These are phyloP conservation scores for Trichoderma atrobrunneum DNA, from an alignment of 2,329 filamentous ascomycete genomes.

Conservation along the genomic window DNA sequence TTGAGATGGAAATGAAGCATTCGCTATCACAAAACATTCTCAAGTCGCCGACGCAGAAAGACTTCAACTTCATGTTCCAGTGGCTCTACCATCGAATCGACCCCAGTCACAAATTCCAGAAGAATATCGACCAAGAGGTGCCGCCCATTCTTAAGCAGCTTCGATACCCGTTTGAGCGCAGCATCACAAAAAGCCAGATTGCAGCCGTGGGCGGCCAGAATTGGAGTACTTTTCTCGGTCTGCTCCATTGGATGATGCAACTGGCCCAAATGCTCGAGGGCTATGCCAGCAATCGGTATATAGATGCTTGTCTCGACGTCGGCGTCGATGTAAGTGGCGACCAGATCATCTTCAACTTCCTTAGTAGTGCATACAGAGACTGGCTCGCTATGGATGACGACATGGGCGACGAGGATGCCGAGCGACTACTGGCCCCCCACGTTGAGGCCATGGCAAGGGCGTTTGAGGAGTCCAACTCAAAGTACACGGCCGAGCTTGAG, in stretches of 20 bases:
- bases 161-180: slow-evolving; percentile 91
- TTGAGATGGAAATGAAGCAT: slow-evolving; percentile 97
- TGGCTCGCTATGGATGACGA: slow-evolving; percentile 94
- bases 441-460: slow-evolving; percentile 82
- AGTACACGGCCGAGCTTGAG: slow-evolving; percentile 79
- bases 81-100: slow-evolving; percentile 97
- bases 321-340: slow-evolving; percentile 87
- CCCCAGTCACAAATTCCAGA: slow-evolving; percentile 87
- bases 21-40: slow-evolving; percentile 86
- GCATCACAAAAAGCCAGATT: slow-evolving; percentile 94
- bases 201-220: slow-evolving; percentile 94
- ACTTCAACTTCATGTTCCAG: slow-evolving; percentile 97
- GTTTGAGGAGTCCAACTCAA: slow-evolving; percentile 81
- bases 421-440: slow-evolving; percentile 76
- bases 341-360: slow-evolving; percentile 89
- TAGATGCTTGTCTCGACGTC: slow-evolving; percentile 83
- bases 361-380: slow-evolving; percentile 85
- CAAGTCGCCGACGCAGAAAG: slow-evolving; percentile 93
- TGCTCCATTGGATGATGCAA: slow-evolving; percentile 99
- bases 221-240: slow-evolving; percentile 89
- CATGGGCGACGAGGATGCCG: slow-evolving; percentile 78
- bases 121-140: slow-evolving; percentile 93
- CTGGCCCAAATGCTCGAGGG: slow-evolving; percentile 89
- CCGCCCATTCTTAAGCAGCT: slow-evolving; percentile 89
- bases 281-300: slow-evolving; percentile 74